phyloP scores from a whole-genome alignment of 2,329 filamentous ascomycete genomes.

The Akanthomyces uredinophilus region DNA sequence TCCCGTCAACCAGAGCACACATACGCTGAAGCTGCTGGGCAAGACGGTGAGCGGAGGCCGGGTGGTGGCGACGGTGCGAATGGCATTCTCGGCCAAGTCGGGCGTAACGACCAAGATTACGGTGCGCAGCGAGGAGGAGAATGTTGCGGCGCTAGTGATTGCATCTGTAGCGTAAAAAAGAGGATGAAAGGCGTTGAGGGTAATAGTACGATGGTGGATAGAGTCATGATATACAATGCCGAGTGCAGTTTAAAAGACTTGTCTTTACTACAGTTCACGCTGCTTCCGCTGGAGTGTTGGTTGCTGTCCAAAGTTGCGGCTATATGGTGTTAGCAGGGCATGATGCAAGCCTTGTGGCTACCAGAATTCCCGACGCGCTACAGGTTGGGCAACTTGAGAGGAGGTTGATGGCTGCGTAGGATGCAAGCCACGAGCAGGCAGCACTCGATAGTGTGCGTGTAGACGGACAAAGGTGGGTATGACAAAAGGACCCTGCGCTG shows the following conservation, averaged over 20 bases:
- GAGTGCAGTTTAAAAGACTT: not conserved
- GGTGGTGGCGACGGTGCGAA: constrained; percentile 80
- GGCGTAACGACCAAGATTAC: constrained; percentile 96
- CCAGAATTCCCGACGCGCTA: not conserved
- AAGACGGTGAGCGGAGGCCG: constrained; percentile 89
- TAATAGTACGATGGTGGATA: constrained; percentile 30
- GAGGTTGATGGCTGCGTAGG: not conserved
- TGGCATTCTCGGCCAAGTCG: constrained; percentile 89
- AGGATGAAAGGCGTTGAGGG: constrained; percentile 29
- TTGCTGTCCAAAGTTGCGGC: too few species aligned
- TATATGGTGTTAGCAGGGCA: too few species aligned
- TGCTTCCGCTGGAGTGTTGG: not conserved
- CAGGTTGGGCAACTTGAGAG: not conserved
- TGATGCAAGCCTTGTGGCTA: too few species aligned
- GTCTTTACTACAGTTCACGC: not conserved
- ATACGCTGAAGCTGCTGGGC: constrained; percentile 91
- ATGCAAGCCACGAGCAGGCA: not conserved
- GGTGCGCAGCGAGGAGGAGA: constrained; percentile 87
- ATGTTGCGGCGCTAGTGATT: constrained; percentile 78
- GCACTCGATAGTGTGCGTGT: not conserved
- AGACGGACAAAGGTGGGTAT: not conserved
- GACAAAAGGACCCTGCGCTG: not conserved
- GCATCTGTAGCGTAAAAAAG: constrained; percentile 68
- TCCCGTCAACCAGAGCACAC: constrained; percentile 79
- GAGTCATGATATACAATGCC: constrained; percentile 14